Percentiles rank a stretch among this genome's conserved stretches.
These are phyloP conservation scores for Myotisia sp. DNA, from an alignment of 2,329 filamentous ascomycete genomes.

Conservation along the genomic window DNA sequence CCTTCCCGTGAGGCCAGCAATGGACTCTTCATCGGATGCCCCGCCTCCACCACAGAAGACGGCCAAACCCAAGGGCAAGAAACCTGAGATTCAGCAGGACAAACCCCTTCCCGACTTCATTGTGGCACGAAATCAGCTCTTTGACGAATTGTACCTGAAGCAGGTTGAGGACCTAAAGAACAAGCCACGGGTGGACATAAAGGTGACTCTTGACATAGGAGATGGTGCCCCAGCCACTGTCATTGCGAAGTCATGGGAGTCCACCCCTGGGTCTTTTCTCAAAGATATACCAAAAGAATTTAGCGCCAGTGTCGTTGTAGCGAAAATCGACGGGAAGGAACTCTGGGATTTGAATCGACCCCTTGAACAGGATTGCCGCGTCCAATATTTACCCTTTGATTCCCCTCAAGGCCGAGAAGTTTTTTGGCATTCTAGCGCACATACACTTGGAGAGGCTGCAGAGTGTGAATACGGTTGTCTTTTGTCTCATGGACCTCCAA, in stretches of 20 bases:
- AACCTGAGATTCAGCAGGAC: slow-evolving; percentile 17
- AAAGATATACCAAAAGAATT: slow-evolving; percentile 70
- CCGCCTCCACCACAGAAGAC: slow-evolving; percentile 14
- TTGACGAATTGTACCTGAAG: slow-evolving; percentile 75
- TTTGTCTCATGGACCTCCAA: slow-evolving; percentile 84
- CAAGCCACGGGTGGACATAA: slow-evolving; percentile 33
- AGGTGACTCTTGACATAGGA: slow-evolving; percentile 34
- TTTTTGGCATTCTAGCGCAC: slow-evolving; percentile 95
- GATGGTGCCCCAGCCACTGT: slow-evolving; percentile 28
- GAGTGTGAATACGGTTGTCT: slow-evolving; percentile 84
- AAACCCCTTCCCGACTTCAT: slow-evolving; percentile 56
- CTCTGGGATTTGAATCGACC: slow-evolving; percentile 90
- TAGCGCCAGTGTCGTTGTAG: slow-evolving; percentile 71
- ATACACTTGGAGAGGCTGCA: slow-evolving; percentile 87
- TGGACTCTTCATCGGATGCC: slow-evolving; percentile 18
- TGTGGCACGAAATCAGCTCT: slow-evolving; percentile 68
- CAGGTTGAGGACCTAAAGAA: slow-evolving; percentile 60
- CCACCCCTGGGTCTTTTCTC: slow-evolving; percentile 67
- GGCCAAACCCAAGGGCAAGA: slow-evolving; percentile 19
- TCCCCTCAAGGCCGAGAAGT: slow-evolving; percentile 69
- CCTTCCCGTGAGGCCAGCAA: slow-evolving; percentile 23
- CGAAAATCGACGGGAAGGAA: slow-evolving; percentile 62
- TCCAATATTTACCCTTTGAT: slow-evolving; percentile 75
- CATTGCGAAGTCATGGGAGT: slow-evolving; percentile 72
- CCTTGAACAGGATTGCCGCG: slow-evolving; percentile 70